Evolutionary conservation across 306 rosid species (phyloP).

Genomic region (Vigna nakashimae): DNA sequence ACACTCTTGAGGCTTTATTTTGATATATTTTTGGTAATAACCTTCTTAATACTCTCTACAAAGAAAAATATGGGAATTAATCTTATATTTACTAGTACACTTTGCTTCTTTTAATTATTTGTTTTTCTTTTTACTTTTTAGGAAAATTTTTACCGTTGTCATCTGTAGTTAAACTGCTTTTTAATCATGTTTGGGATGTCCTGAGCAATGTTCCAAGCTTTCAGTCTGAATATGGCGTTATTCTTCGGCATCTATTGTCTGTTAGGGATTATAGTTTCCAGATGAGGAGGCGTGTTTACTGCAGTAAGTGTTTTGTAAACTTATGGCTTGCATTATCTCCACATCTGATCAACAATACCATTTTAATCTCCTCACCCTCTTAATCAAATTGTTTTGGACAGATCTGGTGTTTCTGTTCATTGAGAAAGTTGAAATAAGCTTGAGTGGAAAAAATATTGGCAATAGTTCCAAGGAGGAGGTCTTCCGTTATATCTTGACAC

Average conservation of each 20-base stretch:
- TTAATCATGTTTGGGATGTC: constrained; percentile 80
- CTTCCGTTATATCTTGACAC: constrained; percentile 79
- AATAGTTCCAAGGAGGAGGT: constrained; percentile 82
- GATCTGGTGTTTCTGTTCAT: constrained; percentile 73
- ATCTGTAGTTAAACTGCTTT: constrained; percentile 73
- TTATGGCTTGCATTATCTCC: constrained; percentile 22
- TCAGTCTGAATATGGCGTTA: constrained; percentile 81
- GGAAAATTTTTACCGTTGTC: constrained; percentile 67
- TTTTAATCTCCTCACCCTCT: constrained; percentile 29
- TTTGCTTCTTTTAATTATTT: constrained; percentile 10
- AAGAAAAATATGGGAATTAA: neutral
- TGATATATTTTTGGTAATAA: neutral
- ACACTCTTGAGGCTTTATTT: constrained; percentile 12
- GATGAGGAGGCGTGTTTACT: constrained; percentile 77
- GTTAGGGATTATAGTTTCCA: constrained; percentile 83
- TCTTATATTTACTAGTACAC: constrained; percentile 25
- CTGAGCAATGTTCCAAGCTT: constrained; percentile 78
- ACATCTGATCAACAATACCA: constrained; percentile 36
- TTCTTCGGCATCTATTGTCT: constrained; percentile 78
- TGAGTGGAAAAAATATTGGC: constrained; percentile 59
- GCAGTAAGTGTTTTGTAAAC: constrained; percentile 61
- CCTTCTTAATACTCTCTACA: constrained; percentile 10
- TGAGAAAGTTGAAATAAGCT: constrained; percentile 70
- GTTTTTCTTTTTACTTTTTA: constrained; percentile 44
- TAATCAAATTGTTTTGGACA: constrained; percentile 49